These are phyloP conservation scores for Ceratobasidium sp. DNA, from an alignment of 1,284 basidiomycete genomes.

Conservation along the genomic window DNA sequence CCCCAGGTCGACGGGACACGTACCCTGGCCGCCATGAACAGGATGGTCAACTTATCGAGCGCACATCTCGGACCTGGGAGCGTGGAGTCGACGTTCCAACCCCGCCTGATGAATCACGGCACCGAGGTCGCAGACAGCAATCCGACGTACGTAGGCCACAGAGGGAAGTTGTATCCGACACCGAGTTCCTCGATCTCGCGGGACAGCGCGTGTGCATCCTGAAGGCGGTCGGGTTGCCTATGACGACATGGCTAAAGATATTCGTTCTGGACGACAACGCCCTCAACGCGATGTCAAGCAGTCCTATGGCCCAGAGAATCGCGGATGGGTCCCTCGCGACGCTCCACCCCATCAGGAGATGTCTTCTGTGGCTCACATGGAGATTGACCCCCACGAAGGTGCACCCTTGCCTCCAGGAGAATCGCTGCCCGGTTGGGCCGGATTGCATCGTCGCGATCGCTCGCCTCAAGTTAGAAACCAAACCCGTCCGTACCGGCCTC, in stretches of 20 bases:
- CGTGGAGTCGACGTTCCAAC: conserved; percentile 26
- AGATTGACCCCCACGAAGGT: conserved; percentile 7
- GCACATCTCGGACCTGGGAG: conserved; percentile 23
- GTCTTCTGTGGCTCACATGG: conserved; percentile 1
- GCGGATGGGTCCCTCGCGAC: conserved; percentile 14
- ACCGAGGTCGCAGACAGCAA: not conserved
- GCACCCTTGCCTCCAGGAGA: not conserved
- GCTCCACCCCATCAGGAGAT: not conserved
- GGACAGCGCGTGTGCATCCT: not conserved
- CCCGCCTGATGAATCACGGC: not conserved
- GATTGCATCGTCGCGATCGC: conserved; percentile 8
- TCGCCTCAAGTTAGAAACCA: not conserved
- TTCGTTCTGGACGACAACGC: not conserved
- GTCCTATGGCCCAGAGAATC: conserved; percentile 4
- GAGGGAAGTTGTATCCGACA: not conserved
- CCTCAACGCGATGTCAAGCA: not conserved
- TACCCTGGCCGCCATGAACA: conserved; percentile 2
- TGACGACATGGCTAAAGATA: not conserved
- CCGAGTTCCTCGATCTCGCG: not conserved
- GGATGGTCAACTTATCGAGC: conserved; percentile 15
- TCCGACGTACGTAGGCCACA: not conserved
- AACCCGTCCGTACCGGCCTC: conserved; percentile 1
- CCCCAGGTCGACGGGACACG: not conserved
- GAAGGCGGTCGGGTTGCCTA: not conserved
- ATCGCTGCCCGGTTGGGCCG: conserved; percentile 27